Base-by-base conservation (phyloP, 305 asterid genomes). In the Fraxinus greggii region DNA sequence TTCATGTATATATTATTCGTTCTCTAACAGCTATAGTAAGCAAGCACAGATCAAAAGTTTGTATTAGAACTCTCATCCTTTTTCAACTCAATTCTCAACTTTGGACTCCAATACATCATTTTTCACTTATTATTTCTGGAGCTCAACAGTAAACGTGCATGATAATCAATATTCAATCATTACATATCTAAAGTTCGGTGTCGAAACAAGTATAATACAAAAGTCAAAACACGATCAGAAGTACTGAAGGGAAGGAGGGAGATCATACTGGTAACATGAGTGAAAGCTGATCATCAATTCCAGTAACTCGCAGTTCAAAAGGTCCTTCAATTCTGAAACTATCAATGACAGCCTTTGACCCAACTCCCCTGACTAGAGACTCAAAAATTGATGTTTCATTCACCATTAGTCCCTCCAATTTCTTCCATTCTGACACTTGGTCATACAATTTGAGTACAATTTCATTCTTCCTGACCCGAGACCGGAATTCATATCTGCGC, bases 311-410 rank as follows among this genome's bases (percentile, higher is more conserved):
- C 87, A 95, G 81, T 56, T 90, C 97, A 40, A 87, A 88, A 76
- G 98, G 98, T 65, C 98, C 98, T 75, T 87, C 91, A 31, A 93
- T 83, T 89, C 86, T 85, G 70, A 92, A 82, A 56, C 86, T 86
- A 70, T 87, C 91, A 79, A 93, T 83, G 32, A 87, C 85, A 29
- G 89, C 83, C 7, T 84, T 84, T 17, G 94, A 81, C 76, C 88
- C 90, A 84, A 89, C 75, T 81, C 82, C 87, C 86, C 59, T 87
- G 40, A 84, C 89, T 87, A 91, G 59, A 70, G 86, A 83, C 89
- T 91, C 95, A 45, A 95, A 88, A 59, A 63, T 83, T 32, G 88
- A 84, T 54, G 87, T 32, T 56, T 73, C 89, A 61, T 87, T 87
- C 15, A 78, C 81, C 48, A 24, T 36, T 26, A 35, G 23, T 17